Percentiles rank a stretch among this genome's conserved stretches.
Evolutionary conservation across 805 yeast genomes (phyloP).

Genomic region (Starmerella floricola): DNA sequence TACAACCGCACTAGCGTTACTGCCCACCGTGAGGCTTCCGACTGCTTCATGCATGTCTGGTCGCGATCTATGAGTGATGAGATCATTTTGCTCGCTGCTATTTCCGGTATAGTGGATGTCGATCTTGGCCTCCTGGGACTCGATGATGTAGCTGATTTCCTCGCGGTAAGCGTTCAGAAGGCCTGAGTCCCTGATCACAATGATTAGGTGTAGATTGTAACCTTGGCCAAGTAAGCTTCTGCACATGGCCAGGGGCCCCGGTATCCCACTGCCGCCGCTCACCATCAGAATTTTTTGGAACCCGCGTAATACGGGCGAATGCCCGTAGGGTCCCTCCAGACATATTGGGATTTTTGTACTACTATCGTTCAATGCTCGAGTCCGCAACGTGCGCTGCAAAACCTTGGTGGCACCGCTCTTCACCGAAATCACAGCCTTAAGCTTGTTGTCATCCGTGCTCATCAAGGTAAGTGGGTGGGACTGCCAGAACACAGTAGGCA

Average conservation of each 20-base stretch:
- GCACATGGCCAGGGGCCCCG: slow-evolving; percentile 14
- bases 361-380: neutral
- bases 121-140: neutral
- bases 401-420: slow-evolving; percentile 12
- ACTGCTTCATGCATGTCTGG: slow-evolving; percentile 24
- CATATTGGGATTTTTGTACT: neutral
- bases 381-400: neutral
- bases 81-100: neutral
- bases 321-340: slow-evolving; percentile 16
- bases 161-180: slow-evolving; percentile 7
- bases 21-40: slow-evolving; percentile 30
- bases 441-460: neutral
- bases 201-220: slow-evolving; percentile 1
- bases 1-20: slow-evolving; percentile 37
- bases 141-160: neutral
- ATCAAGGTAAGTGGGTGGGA: slow-evolving; percentile 56
- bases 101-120: slow-evolving; percentile 7
- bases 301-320: neutral
- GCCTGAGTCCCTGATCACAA: slow-evolving; percentile 5
- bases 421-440: slow-evolving; percentile 9
- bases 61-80: neutral
- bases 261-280: slow-evolving; percentile 16
- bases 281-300: slow-evolving; percentile 5
- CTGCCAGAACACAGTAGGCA: slow-evolving; percentile 48
- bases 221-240: neutral